Evolutionary conservation across 23 red algal species (phyloP), one percentile per base, ranked within the genome.

Genomic region (Porphyridium purpureum): DNA sequence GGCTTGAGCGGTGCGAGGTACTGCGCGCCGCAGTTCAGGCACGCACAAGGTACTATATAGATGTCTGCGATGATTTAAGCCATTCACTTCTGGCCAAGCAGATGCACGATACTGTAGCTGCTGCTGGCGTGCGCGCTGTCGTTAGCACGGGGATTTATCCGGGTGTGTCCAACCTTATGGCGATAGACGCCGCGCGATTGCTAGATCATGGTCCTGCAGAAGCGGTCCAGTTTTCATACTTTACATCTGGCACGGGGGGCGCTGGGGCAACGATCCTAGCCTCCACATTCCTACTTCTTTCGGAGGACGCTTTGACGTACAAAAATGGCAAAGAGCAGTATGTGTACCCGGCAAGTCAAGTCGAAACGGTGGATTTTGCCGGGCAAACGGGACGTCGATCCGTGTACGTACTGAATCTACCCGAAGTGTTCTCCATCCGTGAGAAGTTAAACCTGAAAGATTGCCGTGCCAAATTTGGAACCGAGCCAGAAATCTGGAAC

Each of bases 61-160:
- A 92, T 33, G 66, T 92, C 8, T 78, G 72, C 66, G 84, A 92
- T 46, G 84, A 92, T 62, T 5, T 67, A 33, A 2, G 24, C 0
- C 71, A 78, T 46, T 65, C 72, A 41, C 22, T 5, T 0, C 35
- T 17, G 4, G 55, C 57, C 28, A 64, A 67, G 38, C 4, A 35
- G 35, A 31, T 62, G 4, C 41, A 72, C 46, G 44, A 27, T 22
- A 47, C 38, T 5, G 54, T 24, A 8, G 67, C 42, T 7, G 27
- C 34, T 31, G 29, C 20, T 8, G 42, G 42, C 33, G 20, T 62
- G 42, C 22, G 26, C 23, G 72, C 71, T 3, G 40, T 70, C 29
- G 64, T 92, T 24, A 60, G 62, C 9, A 81, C 84, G 5, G 84
- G 84, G 25, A 80, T 80, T 17, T 92, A 80, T 21, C 84, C 84